Evolutionary conservation across 257 asterid genomes (phyloP), one percentile per base, ranked within the genome.

Genomic region (Solanum rostratum): DNA sequence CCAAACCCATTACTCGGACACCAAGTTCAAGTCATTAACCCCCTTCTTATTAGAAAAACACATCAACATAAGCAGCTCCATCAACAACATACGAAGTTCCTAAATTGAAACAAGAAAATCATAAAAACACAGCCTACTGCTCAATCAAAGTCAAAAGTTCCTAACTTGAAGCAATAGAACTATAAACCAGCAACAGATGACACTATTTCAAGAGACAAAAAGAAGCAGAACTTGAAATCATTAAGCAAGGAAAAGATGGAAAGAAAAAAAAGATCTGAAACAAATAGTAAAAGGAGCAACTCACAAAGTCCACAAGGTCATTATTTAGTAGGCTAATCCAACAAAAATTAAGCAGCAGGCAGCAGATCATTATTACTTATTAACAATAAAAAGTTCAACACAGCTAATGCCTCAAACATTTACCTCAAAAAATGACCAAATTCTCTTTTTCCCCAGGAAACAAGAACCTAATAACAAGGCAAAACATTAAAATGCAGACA

Each of bases 21-120:
- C 66, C 68, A 71, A 54, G 65, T 81, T 79, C 39, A 55, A 81
- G 10, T 39, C 49, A 19, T 70, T 12, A 14, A 60, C 84, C 62
- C 80, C 86, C 84, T 78, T 86, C 54, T 73, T 53, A 81, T 74
- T 85, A n/a, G 60, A 79, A 86, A 80, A 73, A 59, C 79, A 86
- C 81, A 79, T 71, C 82, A 85, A 84, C 88, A 80, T 91, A 90
- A 88, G 87, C 86, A 86, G 81, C 80, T 81, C 89, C 90, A 91
- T 84, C 89, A 88, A 90, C 84, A 87, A 84, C 86, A 84, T 84
- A 79, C 84, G 78, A 84, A 79, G n/a, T 43, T 45, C 74, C 78
- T 43, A 63, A n/a, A 68, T 46, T 83, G 45, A n/a, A 83, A 50
- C 81, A 83, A 33, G 81, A 83, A 45, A 83, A 68, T 41, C 46